phyloP scores from a whole-genome alignment of 2,329 filamentous ascomycete species.

The Chalara sp. region DNA sequence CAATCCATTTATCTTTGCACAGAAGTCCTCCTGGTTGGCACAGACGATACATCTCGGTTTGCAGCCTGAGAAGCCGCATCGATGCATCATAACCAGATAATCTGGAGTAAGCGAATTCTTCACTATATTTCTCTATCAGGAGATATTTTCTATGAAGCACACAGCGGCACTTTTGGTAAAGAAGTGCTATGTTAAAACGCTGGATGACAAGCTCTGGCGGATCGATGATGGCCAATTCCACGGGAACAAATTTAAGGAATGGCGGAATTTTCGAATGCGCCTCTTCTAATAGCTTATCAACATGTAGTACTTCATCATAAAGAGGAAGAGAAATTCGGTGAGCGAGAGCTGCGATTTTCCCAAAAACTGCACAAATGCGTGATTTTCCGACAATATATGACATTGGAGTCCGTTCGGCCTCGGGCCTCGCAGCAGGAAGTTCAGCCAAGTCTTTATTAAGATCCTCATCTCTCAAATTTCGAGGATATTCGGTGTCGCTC shows the following conservation, averaged over 20 bases:
- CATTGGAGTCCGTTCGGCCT: slow-evolving; percentile 52
- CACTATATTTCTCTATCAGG: slow-evolving; percentile 32
- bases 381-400: slow-evolving; percentile 49
- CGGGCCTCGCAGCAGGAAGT: slow-evolving; percentile 49
- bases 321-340: slow-evolving; percentile 41
- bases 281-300: slow-evolving; percentile 40
- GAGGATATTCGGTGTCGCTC: slow-evolving; percentile 53
- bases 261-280: slow-evolving; percentile 39
- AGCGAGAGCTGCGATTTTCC: slow-evolving; percentile 41
- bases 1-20: slow-evolving; percentile 46
- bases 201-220: slow-evolving; percentile 42
- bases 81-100: slow-evolving; percentile 44
- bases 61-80: slow-evolving; percentile 39
- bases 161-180: slow-evolving; percentile 49
- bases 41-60: slow-evolving; percentile 40
- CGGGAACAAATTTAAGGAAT: slow-evolving; percentile 41
- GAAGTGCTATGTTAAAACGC: slow-evolving; percentile 42
- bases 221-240: slow-evolving; percentile 44
- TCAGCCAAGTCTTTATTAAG: slow-evolving; percentile 48
- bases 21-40: slow-evolving; percentile 47
- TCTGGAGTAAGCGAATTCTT: slow-evolving; percentile 46
- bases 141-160: slow-evolving; percentile 50
- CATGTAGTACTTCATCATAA: slow-evolving; percentile 41
- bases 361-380: slow-evolving; percentile 40
- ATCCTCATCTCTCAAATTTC: slow-evolving; percentile 59